These are phyloP conservation scores for Fraxinus sp. DNA, from an alignment of 305 asterid species.

Conservation along the genomic window DNA sequence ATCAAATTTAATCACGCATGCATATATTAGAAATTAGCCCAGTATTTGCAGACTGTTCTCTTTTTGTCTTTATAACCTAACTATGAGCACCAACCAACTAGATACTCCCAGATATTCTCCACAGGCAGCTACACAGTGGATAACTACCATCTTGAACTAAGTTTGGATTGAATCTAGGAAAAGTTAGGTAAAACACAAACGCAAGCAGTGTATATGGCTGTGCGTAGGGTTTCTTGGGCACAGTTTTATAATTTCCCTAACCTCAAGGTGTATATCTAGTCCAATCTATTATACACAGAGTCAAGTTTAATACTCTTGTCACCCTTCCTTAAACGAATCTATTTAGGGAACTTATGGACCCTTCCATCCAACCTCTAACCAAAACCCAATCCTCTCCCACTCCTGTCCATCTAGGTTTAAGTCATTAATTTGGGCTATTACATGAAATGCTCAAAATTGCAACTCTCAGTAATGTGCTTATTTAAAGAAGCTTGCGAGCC, in stretches of 20 bases:
- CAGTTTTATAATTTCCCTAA: background rate
- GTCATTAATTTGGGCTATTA: background rate
- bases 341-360: background rate
- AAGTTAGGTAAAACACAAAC: background rate
- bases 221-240: background rate
- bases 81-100: background rate
- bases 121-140: background rate
- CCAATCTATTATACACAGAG: background rate
- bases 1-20: background rate
- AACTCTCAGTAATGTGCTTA: background rate
- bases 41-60: background rate
- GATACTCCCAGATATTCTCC: background rate
- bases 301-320: background rate
- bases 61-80: background rate
- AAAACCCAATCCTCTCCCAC: background rate
- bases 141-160: background rate
- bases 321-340: background rate
- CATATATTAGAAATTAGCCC: background rate
- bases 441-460: background rate
- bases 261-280: background rate
- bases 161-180: background rate
- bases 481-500: background rate
- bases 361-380: background rate
- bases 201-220: background rate
- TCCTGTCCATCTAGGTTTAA: background rate